A percentile compares a stretch with the other conserved stretches of the same genome.
These are phyloP conservation scores for Fraxinus paxiana DNA, from an alignment of 305 asterid genomes.

Conservation along the genomic window DNA sequence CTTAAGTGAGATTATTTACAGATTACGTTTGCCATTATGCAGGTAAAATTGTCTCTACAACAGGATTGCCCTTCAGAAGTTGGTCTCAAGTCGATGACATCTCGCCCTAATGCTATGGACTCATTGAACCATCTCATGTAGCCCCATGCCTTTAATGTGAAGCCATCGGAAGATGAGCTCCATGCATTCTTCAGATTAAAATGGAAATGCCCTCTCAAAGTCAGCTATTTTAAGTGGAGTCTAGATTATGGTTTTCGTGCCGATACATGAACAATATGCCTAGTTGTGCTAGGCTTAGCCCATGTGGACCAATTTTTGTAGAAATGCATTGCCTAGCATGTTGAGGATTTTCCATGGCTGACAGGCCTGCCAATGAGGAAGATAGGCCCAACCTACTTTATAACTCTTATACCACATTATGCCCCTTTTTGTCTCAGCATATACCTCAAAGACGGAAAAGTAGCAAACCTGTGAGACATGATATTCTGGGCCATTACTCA, in stretches of 20 bases:
- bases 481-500: neutral
- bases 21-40: neutral
- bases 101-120: neutral
- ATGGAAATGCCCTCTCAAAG: constrained; percentile 27
- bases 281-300: neutral
- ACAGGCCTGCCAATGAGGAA: neutral
- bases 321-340: neutral
- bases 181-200: neutral
- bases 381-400: neutral
- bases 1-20: neutral
- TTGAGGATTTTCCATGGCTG: neutral
- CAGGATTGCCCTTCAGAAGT: constrained; percentile 21
- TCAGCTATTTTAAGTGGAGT: neutral
- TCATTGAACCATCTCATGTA: neutral
- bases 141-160: neutral
- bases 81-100: constrained; percentile 8
- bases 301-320: neutral
- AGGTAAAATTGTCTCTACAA: constrained; percentile 18
- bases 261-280: neutral
- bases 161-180: neutral
- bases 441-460: neutral
- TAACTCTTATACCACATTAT: neutral
- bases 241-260: neutral
- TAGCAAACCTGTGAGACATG: neutral
- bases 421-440: neutral